Conservation (phyloP, 352 stramenopile species). For the Phytopythium litorale region DNA sequence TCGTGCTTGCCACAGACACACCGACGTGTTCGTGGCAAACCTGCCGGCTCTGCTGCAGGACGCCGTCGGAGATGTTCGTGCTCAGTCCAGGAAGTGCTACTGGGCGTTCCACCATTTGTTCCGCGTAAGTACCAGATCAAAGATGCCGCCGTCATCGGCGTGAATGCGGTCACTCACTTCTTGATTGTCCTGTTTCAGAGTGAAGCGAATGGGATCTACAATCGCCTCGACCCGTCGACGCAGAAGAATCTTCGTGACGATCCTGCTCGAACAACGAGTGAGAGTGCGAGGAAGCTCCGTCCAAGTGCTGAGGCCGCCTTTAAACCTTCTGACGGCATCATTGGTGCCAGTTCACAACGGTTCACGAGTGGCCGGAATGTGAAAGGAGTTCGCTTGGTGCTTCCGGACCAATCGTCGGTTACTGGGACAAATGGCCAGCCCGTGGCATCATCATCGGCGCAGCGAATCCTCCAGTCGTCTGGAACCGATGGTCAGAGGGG, state of each 20-base stretch:
- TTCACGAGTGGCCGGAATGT: neutral
- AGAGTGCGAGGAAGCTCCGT: slow-evolving; percentile 5
- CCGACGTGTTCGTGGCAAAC: slow-evolving; percentile 53
- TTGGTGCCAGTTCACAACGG: neutral
- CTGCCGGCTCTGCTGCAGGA: slow-evolving; percentile 62
- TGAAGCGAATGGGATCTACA: slow-evolving; percentile 50
- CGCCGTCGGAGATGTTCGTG: slow-evolving; percentile 67
- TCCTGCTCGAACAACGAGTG: slow-evolving; percentile 19
- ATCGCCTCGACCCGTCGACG: slow-evolving; percentile 60
- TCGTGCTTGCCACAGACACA: slow-evolving; percentile 26
- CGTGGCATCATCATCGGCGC: slow-evolving; percentile 5
- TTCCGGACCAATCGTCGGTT: neutral
- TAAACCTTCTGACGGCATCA: neutral
- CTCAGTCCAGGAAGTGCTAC: slow-evolving; percentile 73
- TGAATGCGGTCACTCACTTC: slow-evolving; percentile 3
- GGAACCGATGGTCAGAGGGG: neutral
- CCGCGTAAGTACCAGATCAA: slow-evolving; percentile 20
- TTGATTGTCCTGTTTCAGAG: slow-evolving; percentile 13
- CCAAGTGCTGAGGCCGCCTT: neutral
- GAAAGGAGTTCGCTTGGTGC: slow-evolving; percentile 2
- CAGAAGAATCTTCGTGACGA: slow-evolving; percentile 58
- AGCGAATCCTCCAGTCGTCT: slow-evolving; percentile 17
- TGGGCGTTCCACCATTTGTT: slow-evolving; percentile 75
- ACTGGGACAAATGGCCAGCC: neutral
- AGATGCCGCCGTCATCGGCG: too few species aligned